A percentile compares a stretch with the other conserved stretches of the same genome.
phyloP scores from a whole-genome alignment of 257 asterid genomes.

The Phtheirospermum japonicum region DNA sequence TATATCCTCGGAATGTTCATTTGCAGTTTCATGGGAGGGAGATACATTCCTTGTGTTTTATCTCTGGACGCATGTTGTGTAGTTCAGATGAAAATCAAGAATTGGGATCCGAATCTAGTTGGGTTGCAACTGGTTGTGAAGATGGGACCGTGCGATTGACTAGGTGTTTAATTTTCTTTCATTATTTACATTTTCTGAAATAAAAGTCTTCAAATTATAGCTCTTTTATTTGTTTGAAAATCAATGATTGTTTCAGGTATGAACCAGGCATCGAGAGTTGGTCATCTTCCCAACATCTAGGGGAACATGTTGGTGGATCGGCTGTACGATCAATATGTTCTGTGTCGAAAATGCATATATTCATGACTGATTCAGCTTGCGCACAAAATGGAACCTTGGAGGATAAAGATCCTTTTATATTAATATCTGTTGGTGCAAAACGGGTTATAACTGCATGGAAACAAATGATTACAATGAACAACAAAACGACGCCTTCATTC shows the following conservation, averaged over 20 bases:
- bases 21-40: conserved; percentile 97
- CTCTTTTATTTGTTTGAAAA: conserved; percentile 8
- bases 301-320: conserved; percentile 97
- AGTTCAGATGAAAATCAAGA: conserved; percentile 40
- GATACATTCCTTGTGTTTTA: conserved; percentile 80
- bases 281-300: conserved; percentile 77
- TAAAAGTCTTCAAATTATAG: neutral
- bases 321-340: conserved; percentile 84
- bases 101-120: conserved; percentile 38
- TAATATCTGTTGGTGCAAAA: conserved; percentile 95
- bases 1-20: conserved; percentile 80
- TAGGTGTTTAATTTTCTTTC: conserved; percentile 45
- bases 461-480: conserved; percentile 36
- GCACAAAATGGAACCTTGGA: conserved; percentile 36
- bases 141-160: conserved; percentile 97
- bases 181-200: neutral
- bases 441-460: conserved; percentile 96
- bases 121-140: conserved; percentile 97
- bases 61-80: conserved; percentile 37
- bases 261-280: conserved; percentile 59
- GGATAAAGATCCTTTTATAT: conserved; percentile 47
- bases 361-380: conserved; percentile 34
- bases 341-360: conserved; percentile 56
- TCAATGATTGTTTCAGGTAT: conserved; percentile 50
- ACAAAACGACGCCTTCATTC: conserved; percentile 34